Conservation (phyloP, 345 rosid genomes). For the Linum usitatissimum region DNA sequence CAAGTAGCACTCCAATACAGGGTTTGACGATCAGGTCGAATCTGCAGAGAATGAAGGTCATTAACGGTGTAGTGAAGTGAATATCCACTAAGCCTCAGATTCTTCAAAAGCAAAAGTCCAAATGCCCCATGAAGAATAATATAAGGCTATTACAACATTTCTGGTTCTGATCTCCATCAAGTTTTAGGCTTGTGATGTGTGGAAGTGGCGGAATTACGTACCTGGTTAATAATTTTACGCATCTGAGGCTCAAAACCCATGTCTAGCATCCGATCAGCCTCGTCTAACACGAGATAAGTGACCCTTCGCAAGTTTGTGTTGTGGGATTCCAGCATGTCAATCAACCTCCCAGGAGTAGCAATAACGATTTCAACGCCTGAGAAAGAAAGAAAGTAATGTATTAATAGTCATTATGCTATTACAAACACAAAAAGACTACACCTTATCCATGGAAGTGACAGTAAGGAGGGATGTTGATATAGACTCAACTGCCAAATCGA, state of each 20-base stretch:
- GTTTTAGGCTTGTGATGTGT: background rate
- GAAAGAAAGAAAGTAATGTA: slow-evolving; percentile 1
- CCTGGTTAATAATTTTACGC: slow-evolving; percentile 83
- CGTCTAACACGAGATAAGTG: slow-evolving; percentile 95
- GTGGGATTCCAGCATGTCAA: slow-evolving; percentile 96
- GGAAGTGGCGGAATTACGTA: slow-evolving; percentile 10
- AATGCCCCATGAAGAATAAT: background rate
- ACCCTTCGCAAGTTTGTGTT: slow-evolving; percentile 89
- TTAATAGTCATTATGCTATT: background rate
- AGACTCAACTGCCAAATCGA: slow-evolving; percentile 27
- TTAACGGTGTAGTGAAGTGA: background rate
- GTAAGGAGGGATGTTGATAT: slow-evolving; percentile 11
- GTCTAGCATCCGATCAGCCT: slow-evolving; percentile 98
- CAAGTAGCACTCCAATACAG: slow-evolving; percentile 99
- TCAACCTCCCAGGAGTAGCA: slow-evolving; percentile 98
- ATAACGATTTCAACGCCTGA: slow-evolving; percentile 93
- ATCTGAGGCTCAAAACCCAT: slow-evolving; percentile 99
- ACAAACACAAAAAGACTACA: background rate
- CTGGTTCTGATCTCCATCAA: background rate
- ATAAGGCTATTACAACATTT: background rate
- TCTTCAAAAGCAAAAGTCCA: background rate
- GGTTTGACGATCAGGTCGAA: slow-evolving; percentile 95
- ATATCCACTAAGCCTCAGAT: background rate
- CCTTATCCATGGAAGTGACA: background rate
- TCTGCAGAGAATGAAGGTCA: slow-evolving; percentile 32